A percentile compares a stretch with the other conserved stretches of the same genome.
These are phyloP conservation scores for Aphanomyces cochlioides DNA, from an alignment of 352 stramenopile species.

Conservation along the genomic window DNA sequence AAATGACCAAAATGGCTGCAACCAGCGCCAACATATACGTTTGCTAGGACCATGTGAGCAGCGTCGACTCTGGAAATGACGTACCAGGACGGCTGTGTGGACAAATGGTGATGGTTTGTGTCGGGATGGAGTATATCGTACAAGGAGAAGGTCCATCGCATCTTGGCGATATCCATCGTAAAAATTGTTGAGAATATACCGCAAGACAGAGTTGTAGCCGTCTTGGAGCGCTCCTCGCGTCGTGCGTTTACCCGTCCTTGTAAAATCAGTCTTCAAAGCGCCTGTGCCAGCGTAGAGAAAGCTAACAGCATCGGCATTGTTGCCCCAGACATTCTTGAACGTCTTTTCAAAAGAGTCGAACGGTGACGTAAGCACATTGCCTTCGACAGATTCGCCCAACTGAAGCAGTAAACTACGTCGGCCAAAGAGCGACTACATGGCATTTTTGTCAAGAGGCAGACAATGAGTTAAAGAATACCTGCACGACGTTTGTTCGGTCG, in stretches of 20 bases:
- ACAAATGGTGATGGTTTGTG: constrained; percentile 55
- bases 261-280: constrained; percentile 96
- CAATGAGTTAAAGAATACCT: constrained; percentile 32
- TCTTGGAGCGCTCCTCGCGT: constrained; percentile 91
- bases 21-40: constrained; percentile 55
- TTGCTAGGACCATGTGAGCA: constrained; percentile 26
- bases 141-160: constrained; percentile 89
- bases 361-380: constrained; percentile 63
- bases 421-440: constrained; percentile 90
- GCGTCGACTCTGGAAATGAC: background rate
- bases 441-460: background rate
- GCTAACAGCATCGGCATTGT: constrained; percentile 95
- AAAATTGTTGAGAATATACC: constrained; percentile 97
- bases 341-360: constrained; percentile 63
- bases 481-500: constrained; percentile 88
- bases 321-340: constrained; percentile 91
- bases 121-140: constrained; percentile 48
- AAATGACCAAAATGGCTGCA: constrained; percentile 49
- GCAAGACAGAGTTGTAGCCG: constrained; percentile 90
- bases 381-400: constrained; percentile 68
- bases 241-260: constrained; percentile 91
- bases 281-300: constrained; percentile 92
- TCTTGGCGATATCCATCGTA: constrained; percentile 92
- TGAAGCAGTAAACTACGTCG: constrained; percentile 83
- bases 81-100: constrained; percentile 26